Percentiles rank a stretch among this genome's conserved stretches.
Conservation (phyloP, 495 filamentous ascomycete genomes). For the Lentithecium fluviatile region DNA sequence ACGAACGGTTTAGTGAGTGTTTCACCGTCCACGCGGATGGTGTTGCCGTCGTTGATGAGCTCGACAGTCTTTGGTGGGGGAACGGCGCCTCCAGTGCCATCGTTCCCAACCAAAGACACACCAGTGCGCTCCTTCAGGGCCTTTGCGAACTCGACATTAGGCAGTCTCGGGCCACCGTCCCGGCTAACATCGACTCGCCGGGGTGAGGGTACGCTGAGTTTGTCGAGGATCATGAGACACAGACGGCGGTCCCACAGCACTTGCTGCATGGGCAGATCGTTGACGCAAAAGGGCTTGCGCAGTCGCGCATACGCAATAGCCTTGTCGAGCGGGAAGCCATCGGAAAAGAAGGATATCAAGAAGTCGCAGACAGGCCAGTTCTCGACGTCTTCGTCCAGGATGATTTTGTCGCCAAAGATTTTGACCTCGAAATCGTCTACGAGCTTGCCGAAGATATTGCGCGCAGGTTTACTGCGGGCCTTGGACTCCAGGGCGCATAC, state of each 20-base stretch:
- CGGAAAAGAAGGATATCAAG: constrained; percentile 95
- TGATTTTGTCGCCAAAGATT: constrained; percentile 98
- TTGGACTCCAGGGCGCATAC: constrained; percentile 96
- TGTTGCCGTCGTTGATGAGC: constrained; percentile 81
- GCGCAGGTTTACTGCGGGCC: constrained; percentile 90
- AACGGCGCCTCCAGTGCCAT: constrained; percentile 66
- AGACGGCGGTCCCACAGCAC: constrained; percentile 93
- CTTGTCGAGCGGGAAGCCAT: constrained; percentile 95
- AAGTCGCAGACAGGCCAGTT: constrained; percentile 77
- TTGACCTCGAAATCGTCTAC: constrained; percentile 94
- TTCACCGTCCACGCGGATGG: constrained; percentile 79
- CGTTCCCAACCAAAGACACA: constrained; percentile 71
- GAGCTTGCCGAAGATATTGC: constrained; percentile 90
- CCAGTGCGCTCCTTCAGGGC: constrained; percentile 77
- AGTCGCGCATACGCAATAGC: constrained; percentile 90
- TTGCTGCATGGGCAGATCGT: constrained; percentile 97
- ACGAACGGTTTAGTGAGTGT: constrained; percentile 90
- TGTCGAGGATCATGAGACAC: constrained; percentile 82
- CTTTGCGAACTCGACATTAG: constrained; percentile 71
- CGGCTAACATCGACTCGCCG: constrained; percentile 88
- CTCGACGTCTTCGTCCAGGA: constrained; percentile 81
- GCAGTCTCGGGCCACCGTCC: constrained; percentile 81
- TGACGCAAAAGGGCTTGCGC: constrained; percentile 93
- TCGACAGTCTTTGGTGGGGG: constrained; percentile 64
- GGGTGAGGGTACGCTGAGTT: constrained; percentile 84